phyloP scores from a whole-genome alignment of 1,284 basidiomycete species.

The Microbotryomycetes sp. region DNA sequence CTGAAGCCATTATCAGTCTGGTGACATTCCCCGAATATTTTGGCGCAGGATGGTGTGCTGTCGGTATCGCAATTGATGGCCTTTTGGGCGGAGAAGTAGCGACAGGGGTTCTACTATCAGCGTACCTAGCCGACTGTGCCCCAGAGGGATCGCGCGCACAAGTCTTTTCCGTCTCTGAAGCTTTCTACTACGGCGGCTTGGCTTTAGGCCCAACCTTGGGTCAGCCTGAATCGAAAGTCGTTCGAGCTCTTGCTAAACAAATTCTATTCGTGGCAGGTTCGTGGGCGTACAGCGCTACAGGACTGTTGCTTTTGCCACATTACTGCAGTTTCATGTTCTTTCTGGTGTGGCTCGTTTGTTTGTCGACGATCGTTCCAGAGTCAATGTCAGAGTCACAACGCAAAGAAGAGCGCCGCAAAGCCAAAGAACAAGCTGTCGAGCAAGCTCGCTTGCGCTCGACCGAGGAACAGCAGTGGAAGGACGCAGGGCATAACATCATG shows the following conservation, averaged over 20 bases:
- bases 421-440: background rate
- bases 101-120: background rate
- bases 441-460: background rate
- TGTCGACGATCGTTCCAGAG: background rate
- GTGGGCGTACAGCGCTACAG: constrained; percentile 1
- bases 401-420: background rate
- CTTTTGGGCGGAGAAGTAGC: constrained; percentile 11
- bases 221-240: background rate
- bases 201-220: constrained; percentile 16
- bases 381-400: background rate
- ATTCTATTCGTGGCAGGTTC: constrained; percentile 4
- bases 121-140: constrained; percentile 21
- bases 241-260: background rate
- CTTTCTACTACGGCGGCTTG: constrained; percentile 6
- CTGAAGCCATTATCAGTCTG: too few relatives aligned
- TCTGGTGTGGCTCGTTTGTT: background rate
- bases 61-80: constrained; percentile 7
- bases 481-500: background rate
- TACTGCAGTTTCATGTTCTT: background rate
- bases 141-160: constrained; percentile 6
- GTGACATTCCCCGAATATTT: constrained; percentile 5
- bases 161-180: constrained; percentile 12
- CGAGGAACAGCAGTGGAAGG: background rate
- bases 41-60: constrained; percentile 1
- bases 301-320: constrained; percentile 4